Evolutionary conservation across 768 basidiomycete species (phyloP).

Genomic region (Leccinum longicurvipes): DNA sequence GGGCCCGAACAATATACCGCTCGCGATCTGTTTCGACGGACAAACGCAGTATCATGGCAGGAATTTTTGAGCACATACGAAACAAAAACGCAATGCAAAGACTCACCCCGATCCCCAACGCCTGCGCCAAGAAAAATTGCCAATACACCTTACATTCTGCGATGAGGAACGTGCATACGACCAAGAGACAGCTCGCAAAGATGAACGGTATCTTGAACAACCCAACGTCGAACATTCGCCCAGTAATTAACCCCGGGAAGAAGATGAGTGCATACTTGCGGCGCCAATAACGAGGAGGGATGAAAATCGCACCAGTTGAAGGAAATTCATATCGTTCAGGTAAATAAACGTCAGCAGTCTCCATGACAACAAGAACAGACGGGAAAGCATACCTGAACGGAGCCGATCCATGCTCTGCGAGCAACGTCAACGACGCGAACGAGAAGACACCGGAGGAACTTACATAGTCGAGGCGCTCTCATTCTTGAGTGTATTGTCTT

Average conservation of each 20-base stretch:
- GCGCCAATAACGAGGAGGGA: neutral
- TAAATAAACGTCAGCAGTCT: no score
- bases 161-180: conserved; percentile 58
- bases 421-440: neutral
- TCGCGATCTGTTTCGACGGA: conserved; percentile 27
- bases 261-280: conserved; percentile 60
- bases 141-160: conserved; percentile 72
- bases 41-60: neutral
- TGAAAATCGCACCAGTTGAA: neutral
- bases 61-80: neutral
- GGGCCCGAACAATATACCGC: conserved; percentile 62
- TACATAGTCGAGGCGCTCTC: conserved; percentile 65
- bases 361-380: neutral
- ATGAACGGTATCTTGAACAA: conserved; percentile 53
- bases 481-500: conserved; percentile 43
- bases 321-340: neutral
- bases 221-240: conserved; percentile 73
- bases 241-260: conserved; percentile 58
- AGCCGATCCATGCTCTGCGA: conserved; percentile 78
- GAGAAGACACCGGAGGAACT: conserved; percentile 8
- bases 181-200: conserved; percentile 45
- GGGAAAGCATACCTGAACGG: conserved; percentile 50
- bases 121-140: conserved; percentile 78
- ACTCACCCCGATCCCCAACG: conserved; percentile 61
- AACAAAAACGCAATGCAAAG: no score